phyloP scores from a whole-genome alignment of 306 rosid species.

The Adenanthera pavonina region DNA sequence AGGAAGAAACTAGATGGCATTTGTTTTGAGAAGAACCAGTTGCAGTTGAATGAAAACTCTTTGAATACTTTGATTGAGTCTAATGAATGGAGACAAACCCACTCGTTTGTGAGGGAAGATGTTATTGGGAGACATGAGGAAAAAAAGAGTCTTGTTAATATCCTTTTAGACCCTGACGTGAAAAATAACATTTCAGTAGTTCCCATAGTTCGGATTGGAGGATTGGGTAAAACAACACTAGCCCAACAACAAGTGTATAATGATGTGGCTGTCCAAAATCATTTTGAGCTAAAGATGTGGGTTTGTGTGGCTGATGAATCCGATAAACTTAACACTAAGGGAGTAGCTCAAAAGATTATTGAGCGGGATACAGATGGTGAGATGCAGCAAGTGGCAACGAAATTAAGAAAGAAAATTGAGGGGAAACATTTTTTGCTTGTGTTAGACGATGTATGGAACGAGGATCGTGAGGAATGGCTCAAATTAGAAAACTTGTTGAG shows the following conservation, averaged over 20 bases:
- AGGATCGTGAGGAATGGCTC: not conserved
- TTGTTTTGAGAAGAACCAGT: too few species aligned
- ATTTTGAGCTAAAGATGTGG: conserved; percentile 33
- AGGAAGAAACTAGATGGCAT: not conserved
- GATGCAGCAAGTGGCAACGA: not conserved
- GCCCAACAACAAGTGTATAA: conserved; percentile 30
- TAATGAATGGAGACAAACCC: too few species aligned
- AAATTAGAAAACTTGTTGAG: not conserved
- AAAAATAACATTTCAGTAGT: not conserved
- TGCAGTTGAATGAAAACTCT: too few species aligned
- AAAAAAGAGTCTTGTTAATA: not conserved
- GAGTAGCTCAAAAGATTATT: not conserved
- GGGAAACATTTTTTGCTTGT: conserved; percentile 28
- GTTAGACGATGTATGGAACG: conserved; percentile 19
- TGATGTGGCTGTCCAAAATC: not conserved
- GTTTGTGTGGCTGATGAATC: conserved; percentile 26
- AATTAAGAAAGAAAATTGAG: not conserved
- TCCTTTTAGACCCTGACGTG: accelerated
- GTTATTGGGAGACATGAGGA: not conserved
- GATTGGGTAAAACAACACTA: conserved; percentile 36
- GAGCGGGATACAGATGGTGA: not conserved
- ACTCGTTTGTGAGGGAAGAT: not conserved
- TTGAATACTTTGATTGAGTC: too few species aligned
- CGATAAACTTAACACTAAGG: too few species aligned
- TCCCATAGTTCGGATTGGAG: conserved; percentile 23